Percentiles rank a stretch among this genome's conserved stretches.
These are phyloP conservation scores for Turritis glabra DNA, from an alignment of 345 rosid genomes.

Conservation along the genomic window DNA sequence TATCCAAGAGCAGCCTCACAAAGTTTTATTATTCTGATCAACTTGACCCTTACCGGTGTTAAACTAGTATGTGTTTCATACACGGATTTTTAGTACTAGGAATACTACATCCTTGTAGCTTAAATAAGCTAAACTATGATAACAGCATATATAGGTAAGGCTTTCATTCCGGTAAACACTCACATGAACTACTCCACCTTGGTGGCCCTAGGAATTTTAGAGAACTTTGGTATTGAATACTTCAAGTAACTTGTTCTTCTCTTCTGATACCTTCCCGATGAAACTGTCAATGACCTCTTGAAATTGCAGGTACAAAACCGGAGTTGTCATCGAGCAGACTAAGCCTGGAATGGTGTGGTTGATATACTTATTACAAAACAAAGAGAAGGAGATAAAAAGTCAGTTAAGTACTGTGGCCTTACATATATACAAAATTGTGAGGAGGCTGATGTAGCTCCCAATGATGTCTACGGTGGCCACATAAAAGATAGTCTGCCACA, in stretches of 20 bases:
- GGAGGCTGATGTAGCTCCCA: conserved; percentile 27
- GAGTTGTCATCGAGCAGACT: conserved; percentile 25
- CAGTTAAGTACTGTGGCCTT: conserved; percentile 1
- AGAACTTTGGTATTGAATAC: conserved; percentile 14
- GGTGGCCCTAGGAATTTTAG: conserved; percentile 24
- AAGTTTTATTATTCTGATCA: no score
- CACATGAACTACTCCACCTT: conserved; percentile 20
- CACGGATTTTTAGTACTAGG: background rate
- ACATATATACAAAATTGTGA: conserved; percentile 30
- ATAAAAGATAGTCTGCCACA: conserved; percentile 25
- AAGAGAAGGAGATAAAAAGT: background rate
- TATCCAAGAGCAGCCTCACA: no score
- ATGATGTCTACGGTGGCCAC: conserved; percentile 22
- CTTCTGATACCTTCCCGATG: conserved; percentile 6
- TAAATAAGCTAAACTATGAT: conserved; percentile 2
- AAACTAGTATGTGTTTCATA: background rate
- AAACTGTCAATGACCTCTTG: conserved; percentile 15
- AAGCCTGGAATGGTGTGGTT: conserved; percentile 20
- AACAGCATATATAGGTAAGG: background rate
- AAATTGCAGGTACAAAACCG: conserved; percentile 23
- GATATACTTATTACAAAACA: background rate
- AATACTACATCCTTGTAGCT: background rate
- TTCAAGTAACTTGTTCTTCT: conserved; percentile 12
- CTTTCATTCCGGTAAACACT: background rate
- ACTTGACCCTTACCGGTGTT: background rate